Percentiles rank a stretch among this genome's conserved stretches.
These are phyloP conservation scores for Drechslerella stenobrocha DNA, from an alignment of 2,329 filamentous ascomycete species.

Conservation along the genomic window DNA sequence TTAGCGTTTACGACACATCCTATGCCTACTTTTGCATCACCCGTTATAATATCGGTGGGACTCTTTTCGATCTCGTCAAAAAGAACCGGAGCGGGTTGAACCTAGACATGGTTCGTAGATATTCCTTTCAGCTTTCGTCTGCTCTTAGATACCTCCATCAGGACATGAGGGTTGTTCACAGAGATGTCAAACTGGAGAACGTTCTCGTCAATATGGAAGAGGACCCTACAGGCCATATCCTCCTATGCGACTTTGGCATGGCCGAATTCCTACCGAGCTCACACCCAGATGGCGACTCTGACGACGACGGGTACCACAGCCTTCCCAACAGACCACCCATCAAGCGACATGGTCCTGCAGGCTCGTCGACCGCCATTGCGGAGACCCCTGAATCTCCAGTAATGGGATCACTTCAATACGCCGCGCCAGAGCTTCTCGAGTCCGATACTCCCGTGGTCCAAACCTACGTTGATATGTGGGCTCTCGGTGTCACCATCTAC, in stretches of 20 bases:
- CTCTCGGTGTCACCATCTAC: constrained; percentile 67
- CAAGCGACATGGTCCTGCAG: constrained; percentile 62
- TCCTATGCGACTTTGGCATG: constrained; percentile 71
- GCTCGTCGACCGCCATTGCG: constrained; percentile 63
- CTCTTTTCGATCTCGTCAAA: constrained; percentile 66
- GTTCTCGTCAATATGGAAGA: constrained; percentile 63
- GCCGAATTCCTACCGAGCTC: constrained; percentile 66
- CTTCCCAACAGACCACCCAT: constrained; percentile 58
- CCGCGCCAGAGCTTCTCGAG: constrained; percentile 58
- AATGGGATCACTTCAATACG: constrained; percentile 57
- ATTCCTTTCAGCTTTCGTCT: constrained; percentile 66
- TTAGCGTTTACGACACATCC: constrained; percentile 68
- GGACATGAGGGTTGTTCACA: constrained; percentile 68
- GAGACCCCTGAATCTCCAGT: constrained; percentile 62
- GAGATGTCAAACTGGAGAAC: constrained; percentile 71
- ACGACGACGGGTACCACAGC: constrained; percentile 60
- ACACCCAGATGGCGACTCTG: constrained; percentile 60
- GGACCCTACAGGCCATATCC: constrained; percentile 60
- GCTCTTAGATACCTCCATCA: constrained; percentile 70
- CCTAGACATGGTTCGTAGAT: constrained; percentile 62
- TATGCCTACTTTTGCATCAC: constrained; percentile 70
- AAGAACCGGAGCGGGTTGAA: constrained; percentile 62
- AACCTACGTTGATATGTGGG: constrained; percentile 68
- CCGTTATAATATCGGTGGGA: constrained; percentile 61
- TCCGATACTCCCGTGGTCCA: constrained; percentile 53